Percentiles rank a stretch among this genome's conserved stretches.
Conservation (phyloP, 192 early-diverging fungal species). For the Podila epigama region DNA sequence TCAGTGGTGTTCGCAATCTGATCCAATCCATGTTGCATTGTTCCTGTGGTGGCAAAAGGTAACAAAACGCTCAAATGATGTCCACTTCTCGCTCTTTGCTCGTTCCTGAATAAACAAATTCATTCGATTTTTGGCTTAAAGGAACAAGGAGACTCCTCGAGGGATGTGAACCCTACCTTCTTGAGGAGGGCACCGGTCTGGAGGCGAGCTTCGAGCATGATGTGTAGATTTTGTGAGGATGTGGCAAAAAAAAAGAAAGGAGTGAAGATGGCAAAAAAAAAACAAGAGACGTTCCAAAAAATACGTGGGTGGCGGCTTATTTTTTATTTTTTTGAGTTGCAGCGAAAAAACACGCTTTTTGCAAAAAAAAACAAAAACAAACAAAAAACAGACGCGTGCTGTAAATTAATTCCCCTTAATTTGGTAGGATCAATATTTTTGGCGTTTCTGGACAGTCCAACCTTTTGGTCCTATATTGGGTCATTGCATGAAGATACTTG, state of each 20-base stretch:
- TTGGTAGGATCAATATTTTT: not conserved
- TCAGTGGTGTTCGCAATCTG: too few species aligned
- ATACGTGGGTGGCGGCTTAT: not conserved
- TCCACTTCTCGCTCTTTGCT: too few species aligned
- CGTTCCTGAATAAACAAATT: not conserved
- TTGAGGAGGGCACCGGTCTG: constrained; percentile 88
- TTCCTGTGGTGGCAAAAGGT: not conserved
- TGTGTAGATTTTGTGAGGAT: constrained; percentile 1
- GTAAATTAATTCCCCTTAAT: not conserved
- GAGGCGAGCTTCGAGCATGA: constrained; percentile 93
- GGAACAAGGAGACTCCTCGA: not conserved
- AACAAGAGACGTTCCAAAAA: not conserved
- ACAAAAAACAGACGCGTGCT: not conserved
- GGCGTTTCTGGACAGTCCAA: too few species aligned
- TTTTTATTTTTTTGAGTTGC: not conserved
- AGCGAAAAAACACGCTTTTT: not conserved
- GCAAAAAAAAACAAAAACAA: not conserved
- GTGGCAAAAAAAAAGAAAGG: not conserved
- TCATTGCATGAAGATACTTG: too few species aligned
- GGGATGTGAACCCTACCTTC: constrained; percentile 60
- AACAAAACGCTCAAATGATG: not conserved
- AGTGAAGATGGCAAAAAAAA: not conserved
- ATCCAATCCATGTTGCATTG: not conserved
- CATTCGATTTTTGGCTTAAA: not conserved
- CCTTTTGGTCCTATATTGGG: too few species aligned